Evolutionary conservation across 768 basidiomycete species (phyloP), one percentile per base, ranked within the genome.

Genomic region (Lactarius indigo): DNA sequence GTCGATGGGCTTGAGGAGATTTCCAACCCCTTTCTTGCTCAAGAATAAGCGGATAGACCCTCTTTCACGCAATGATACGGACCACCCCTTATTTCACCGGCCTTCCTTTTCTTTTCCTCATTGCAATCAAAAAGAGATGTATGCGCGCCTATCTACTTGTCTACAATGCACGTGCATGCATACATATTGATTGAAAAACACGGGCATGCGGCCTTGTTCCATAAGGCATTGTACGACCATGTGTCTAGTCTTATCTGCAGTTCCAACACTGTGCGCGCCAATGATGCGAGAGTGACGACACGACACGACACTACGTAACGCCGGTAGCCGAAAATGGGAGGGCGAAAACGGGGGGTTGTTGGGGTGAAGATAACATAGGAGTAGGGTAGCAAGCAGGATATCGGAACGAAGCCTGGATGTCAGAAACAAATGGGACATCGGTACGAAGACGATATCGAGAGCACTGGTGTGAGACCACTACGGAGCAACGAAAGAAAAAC

Each of bases 1-100:
- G 91, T 95, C 15, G 96, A 98, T 71, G 96, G 96, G 64, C 94
- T 87, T 64, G 94, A 96, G 76, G 94, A 96, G 76, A 96, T 96
- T 63, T 87, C 89, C 17, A 96, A 96, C 76, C 94, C 94, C 3
- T 96, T 96, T 80, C 71, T 85, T 59, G 81, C 84, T 5, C 88
- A 88, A 74, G 91, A 92, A 72, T 88, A 61, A 76, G 5, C 42
- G 30, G n/a, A 33, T n/a, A 18, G 55, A 35, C 23, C 30, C 20
- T 50, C 31, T 26, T 17, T 13, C 63, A 50, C 50, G 15, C 26
- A 12, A 37, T 4, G 35, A 37, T 37, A 13, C 0, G n/a, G 3
- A 52, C 10, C 62, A 3, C 37, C 9, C 13, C 23, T 6, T 33
- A 23, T 50, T n/a, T 37, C 63, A 23, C 28, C 3, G 26, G 23